Evolutionary conservation across 768 basidiomycete genomes (phyloP).

Genomic region (Phaeolepiota aurea): DNA sequence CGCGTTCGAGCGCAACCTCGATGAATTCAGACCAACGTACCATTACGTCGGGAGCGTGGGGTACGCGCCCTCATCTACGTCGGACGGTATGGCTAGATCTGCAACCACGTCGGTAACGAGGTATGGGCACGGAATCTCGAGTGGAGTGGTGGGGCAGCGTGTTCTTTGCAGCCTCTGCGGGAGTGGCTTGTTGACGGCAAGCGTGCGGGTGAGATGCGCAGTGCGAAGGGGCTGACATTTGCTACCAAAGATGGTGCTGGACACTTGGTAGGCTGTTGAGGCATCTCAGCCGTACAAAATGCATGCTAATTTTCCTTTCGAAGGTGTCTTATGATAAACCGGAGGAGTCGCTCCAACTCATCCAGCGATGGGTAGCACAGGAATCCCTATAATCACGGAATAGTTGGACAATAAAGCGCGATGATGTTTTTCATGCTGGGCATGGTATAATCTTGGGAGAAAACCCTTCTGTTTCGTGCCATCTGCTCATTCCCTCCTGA

Average conservation of each 20-base stretch:
- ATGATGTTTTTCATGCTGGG: too few species aligned
- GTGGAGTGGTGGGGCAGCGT: slow-evolving; percentile 50
- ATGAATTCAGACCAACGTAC: slow-evolving; percentile 35
- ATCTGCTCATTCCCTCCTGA: too few species aligned
- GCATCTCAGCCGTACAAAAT: neutral
- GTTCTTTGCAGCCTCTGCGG: slow-evolving; percentile 29
- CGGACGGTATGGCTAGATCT: slow-evolving; percentile 38
- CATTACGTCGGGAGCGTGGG: slow-evolving; percentile 60
- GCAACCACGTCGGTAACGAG: slow-evolving; percentile 62
- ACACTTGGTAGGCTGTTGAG: slow-evolving; percentile 45
- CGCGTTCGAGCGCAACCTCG: slow-evolving; percentile 40
- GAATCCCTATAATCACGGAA: neutral
- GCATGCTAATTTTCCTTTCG: neutral
- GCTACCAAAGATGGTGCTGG: slow-evolving; percentile 52
- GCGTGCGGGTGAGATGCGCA: slow-evolving; percentile 49
- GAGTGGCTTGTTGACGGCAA: slow-evolving; percentile 51
- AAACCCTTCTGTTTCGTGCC: too few species aligned
- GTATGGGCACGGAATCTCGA: slow-evolving; percentile 49
- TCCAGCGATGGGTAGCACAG: slow-evolving; percentile 3
- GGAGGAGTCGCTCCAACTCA: slow-evolving; percentile 1
- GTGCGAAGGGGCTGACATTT: slow-evolving; percentile 46
- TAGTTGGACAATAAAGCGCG: too few species aligned
- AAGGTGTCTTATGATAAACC: slow-evolving; percentile 3
- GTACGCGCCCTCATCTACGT: slow-evolving; percentile 65
- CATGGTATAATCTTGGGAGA: too few species aligned